These are phyloP conservation scores for Talaromyces nanjingensis DNA, from an alignment of 495 filamentous ascomycete species.

Conservation along the genomic window DNA sequence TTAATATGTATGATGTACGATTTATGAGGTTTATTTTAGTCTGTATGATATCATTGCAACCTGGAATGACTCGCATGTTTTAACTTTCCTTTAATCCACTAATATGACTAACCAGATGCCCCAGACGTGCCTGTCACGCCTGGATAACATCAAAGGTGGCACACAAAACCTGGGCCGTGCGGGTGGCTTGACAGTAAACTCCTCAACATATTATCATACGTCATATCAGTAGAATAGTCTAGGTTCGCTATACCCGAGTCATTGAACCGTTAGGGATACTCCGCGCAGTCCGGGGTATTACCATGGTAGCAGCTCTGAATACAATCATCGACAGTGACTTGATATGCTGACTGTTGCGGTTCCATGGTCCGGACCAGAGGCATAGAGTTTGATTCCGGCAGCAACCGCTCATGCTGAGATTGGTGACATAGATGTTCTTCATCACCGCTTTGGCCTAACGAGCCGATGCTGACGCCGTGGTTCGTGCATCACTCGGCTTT, in stretches of 20 bases:
- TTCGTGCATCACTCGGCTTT: too few species aligned
- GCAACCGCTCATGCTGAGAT: background rate
- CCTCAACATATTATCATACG: constrained; percentile 28
- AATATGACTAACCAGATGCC: constrained; percentile 25
- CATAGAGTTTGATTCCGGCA: background rate
- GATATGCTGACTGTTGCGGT: background rate
- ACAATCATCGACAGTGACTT: constrained; percentile 22
- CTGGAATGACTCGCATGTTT: background rate
- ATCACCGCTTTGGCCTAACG: background rate
- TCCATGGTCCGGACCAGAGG: background rate
- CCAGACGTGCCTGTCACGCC: constrained; percentile 33
- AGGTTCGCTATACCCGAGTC: constrained; percentile 31
- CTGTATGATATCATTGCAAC: background rate
- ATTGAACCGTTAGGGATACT: constrained; percentile 28
- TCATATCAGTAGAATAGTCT: constrained; percentile 32
- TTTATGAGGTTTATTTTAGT: background rate
- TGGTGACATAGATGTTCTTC: background rate
- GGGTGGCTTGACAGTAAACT: constrained; percentile 26
- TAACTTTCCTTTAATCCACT: background rate
- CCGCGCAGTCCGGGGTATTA: constrained; percentile 30
- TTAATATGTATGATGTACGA: constrained; percentile 4
- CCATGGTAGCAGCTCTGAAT: constrained; percentile 42
- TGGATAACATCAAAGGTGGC: constrained; percentile 30
- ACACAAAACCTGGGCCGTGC: constrained; percentile 28
- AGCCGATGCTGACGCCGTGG: background rate